phyloP scores from a whole-genome alignment of 148 eudicot genomes.

The Heliamphora exappendiculata region DNA sequence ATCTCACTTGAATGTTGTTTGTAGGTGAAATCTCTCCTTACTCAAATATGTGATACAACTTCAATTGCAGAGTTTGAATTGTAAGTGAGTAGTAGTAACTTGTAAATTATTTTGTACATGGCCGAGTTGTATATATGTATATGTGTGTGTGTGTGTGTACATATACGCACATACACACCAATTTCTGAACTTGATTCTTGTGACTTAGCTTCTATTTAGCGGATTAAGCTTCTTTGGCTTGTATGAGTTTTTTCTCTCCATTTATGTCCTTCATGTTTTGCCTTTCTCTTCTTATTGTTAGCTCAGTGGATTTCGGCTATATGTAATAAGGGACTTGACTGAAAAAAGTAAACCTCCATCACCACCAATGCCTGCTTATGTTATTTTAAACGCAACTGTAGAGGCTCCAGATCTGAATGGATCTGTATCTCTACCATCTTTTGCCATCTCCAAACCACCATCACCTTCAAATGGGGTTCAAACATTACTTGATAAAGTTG shows the following conservation, averaged over 20 bases:
- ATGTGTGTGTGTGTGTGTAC: too few relatives aligned
- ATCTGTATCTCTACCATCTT: constrained; percentile 51
- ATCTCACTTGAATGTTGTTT: too few relatives aligned
- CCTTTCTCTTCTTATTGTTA: constrained; percentile 17
- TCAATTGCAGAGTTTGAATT: too few relatives aligned
- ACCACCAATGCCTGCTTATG: constrained; percentile 38
- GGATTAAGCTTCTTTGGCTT: background rate
- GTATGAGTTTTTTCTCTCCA: constrained; percentile 8
- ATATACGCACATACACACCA: too few relatives aligned
- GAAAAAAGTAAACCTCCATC: constrained; percentile 27
- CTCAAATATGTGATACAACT: too few relatives aligned
- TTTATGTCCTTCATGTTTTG: background rate
- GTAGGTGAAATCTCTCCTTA: too few relatives aligned
- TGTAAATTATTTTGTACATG: background rate
- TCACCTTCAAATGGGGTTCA: too few relatives aligned
- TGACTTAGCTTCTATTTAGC: too few relatives aligned
- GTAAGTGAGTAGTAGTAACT: constrained; percentile 58
- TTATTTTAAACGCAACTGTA: constrained; percentile 22
- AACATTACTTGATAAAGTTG: too few relatives aligned
- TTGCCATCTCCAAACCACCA: too few relatives aligned
- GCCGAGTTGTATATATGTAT: background rate
- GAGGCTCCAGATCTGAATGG: constrained; percentile 42
- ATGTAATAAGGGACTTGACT: constrained; percentile 50
- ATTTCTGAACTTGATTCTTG: background rate
- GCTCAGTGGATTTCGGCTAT: constrained; percentile 79